Conservation (phyloP, 345 rosid species). For the Clausena lansium region DNA sequence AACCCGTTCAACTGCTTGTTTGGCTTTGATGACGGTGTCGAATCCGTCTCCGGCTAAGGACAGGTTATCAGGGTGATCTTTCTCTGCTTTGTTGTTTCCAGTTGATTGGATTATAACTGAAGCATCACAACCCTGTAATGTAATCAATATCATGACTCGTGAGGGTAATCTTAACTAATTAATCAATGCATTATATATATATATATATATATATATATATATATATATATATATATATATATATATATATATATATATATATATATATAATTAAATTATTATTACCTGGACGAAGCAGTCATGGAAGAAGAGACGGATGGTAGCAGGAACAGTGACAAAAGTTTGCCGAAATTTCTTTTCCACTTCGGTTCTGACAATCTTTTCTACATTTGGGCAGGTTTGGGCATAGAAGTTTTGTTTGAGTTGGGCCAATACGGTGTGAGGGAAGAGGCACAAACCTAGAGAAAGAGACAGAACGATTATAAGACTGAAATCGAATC, state of each 20-base stretch:
- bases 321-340: slow-evolving; percentile 69
- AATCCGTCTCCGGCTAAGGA: slow-evolving; percentile 91
- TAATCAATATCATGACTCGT: neutral
- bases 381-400: slow-evolving; percentile 67
- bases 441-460: slow-evolving; percentile 40
- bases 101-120: slow-evolving; percentile 61
- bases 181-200: too few species aligned
- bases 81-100: slow-evolving; percentile 62
- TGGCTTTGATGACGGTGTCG: slow-evolving; percentile 81
- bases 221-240: too few species aligned
- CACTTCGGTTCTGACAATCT: slow-evolving; percentile 51
- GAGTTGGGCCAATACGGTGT: slow-evolving; percentile 57
- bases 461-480: slow-evolving; percentile 39
- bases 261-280: neutral
- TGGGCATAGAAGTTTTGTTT: slow-evolving; percentile 45
- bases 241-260: too few species aligned
- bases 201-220: too few species aligned
- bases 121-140: slow-evolving; percentile 72
- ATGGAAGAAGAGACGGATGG: slow-evolving; percentile 88
- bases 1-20: slow-evolving; percentile 53
- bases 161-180: too few species aligned
- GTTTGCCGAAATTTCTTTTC: slow-evolving; percentile 49
- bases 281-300: slow-evolving; percentile 75
- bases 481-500: slow-evolving; percentile 23
- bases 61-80: slow-evolving; percentile 74